A percentile compares a stretch with the other conserved stretches of the same genome.
Conservation (phyloP, 106 monocot genomes). For the Apostasia ramifera region DNA sequence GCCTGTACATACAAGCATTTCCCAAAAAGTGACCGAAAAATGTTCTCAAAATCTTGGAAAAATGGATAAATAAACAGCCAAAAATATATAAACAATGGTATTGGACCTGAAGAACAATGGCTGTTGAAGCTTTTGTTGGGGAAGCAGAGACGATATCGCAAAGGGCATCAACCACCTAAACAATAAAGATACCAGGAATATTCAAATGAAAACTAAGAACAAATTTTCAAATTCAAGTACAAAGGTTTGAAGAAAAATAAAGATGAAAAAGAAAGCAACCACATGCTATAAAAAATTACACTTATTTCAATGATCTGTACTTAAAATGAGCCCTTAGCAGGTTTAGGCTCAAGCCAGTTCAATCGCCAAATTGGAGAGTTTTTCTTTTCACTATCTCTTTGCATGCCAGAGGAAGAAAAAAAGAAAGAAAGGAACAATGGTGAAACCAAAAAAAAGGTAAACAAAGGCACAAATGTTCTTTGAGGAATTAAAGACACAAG, state of each 20-base stretch:
- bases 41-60: constrained; percentile 7
- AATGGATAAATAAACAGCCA: neutral
- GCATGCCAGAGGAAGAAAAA: too few species aligned
- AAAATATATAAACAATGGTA: constrained; percentile 1
- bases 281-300: too few species aligned
- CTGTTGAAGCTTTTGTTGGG: constrained; percentile 90
- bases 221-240: neutral
- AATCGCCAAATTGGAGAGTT: too few species aligned
- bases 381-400: too few species aligned
- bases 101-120: constrained; percentile 90
- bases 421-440: too few species aligned
- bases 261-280: too few species aligned
- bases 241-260: neutral
- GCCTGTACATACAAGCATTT: constrained; percentile 46
- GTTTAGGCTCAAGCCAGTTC: too few species aligned
- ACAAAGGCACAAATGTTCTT: too few species aligned
- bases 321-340: too few species aligned
- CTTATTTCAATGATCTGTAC: too few species aligned
- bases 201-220: neutral
- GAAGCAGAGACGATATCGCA: constrained; percentile 93
- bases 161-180: constrained; percentile 91
- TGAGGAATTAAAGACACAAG: too few species aligned
- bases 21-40: constrained; percentile 13
- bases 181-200: neutral
- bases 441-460: too few species aligned